A percentile compares a stretch with the other conserved stretches of the same genome.
Evolutionary conservation across 306 rosid species (phyloP).

Genomic region (Acacia melanoxylon): DNA sequence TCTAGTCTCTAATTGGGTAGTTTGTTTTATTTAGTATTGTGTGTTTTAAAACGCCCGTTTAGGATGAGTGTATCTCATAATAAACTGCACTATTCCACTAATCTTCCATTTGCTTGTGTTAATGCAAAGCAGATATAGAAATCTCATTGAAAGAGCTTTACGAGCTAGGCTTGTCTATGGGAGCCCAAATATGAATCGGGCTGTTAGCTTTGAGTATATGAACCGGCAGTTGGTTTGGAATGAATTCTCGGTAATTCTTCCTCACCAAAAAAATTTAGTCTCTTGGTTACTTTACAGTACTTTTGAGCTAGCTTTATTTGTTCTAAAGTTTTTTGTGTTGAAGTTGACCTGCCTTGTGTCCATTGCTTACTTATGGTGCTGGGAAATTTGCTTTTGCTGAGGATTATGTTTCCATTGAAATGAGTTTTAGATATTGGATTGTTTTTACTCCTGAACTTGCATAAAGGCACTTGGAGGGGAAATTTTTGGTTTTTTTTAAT

Average conservation of each 20-base stretch:
- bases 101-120: slow-evolving; percentile 19
- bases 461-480: neutral
- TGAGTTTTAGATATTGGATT: neutral
- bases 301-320: neutral
- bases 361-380: slow-evolving; percentile 5
- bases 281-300: neutral
- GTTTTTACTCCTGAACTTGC: neutral
- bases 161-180: slow-evolving; percentile 97
- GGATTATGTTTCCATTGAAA: neutral
- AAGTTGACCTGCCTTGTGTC: slow-evolving; percentile 15
- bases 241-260: slow-evolving; percentile 81
- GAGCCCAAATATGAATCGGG: slow-evolving; percentile 93
- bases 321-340: neutral
- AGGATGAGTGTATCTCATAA: slow-evolving; percentile 8
- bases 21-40: neutral
- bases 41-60: slow-evolving; percentile 23
- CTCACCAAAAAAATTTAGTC: slow-evolving; percentile 7
- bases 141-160: slow-evolving; percentile 88
- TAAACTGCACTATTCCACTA: slow-evolving; percentile 16
- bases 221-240: slow-evolving; percentile 98
- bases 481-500: too few relatives aligned
- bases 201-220: slow-evolving; percentile 99
- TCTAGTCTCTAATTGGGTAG: slow-evolving; percentile 5
- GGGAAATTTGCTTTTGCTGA: neutral
- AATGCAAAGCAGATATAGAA: slow-evolving; percentile 76